Percentiles rank a stretch among this genome's conserved stretches.
These are phyloP conservation scores for Monotropa hypopitys DNA, from an alignment of 179 eudicot genomes.

Conservation along the genomic window DNA sequence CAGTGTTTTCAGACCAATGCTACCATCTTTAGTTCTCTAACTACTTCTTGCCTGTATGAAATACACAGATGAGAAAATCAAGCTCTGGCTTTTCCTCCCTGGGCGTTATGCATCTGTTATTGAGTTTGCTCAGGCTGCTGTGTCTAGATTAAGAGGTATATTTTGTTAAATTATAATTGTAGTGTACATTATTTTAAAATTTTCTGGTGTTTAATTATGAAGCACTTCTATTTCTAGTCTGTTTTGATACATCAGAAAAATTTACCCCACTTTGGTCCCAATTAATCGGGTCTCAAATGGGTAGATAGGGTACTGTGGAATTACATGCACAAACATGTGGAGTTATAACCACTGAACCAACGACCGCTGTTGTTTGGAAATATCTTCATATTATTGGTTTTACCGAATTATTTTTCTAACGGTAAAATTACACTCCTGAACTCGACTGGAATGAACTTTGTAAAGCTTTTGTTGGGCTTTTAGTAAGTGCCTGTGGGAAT, in stretches of 20 bases:
- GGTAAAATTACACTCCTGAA: not conserved
- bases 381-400: not conserved
- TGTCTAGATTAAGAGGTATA: conserved; percentile 66
- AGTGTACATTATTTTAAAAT: not conserved
- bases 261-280: not conserved
- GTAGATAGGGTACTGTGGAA: not conserved
- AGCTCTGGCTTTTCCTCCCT: conserved; percentile 95
- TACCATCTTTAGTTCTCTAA: conserved; percentile 7
- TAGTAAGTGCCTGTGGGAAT: not conserved
- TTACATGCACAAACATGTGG: not conserved
- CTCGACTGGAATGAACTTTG: not conserved
- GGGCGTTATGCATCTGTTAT: conserved; percentile 53
- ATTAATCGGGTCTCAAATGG: not conserved
- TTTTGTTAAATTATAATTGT: not conserved
- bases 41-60: conserved; percentile 4
- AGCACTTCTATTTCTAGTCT: not conserved
- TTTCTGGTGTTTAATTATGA: not conserved
- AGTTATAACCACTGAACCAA: not conserved
- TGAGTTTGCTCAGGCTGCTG: conserved; percentile 62
- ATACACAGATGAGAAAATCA: conserved; percentile 71
- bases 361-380: not conserved
- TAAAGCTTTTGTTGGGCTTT: not conserved
- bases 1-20: not conserved
- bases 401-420: not conserved
- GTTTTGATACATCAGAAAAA: not conserved